phyloP scores from a whole-genome alignment of 257 asterid species.

The Sherardia arvensis region DNA sequence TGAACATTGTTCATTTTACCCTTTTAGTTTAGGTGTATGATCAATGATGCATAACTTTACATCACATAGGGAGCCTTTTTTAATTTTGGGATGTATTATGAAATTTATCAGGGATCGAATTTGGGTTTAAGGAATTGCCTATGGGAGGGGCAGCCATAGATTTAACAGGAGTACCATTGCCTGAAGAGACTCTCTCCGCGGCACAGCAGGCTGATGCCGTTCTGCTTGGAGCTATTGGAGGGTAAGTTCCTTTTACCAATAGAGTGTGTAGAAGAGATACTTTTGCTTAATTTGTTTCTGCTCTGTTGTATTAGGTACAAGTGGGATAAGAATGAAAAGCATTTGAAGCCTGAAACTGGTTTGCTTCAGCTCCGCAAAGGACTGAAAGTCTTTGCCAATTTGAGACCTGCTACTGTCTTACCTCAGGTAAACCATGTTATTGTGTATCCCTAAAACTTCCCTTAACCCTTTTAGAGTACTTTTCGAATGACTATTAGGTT shows the following conservation, averaged over 20 bases:
- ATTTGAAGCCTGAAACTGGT: slow-evolving; percentile 95
- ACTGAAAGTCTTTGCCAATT: slow-evolving; percentile 86
- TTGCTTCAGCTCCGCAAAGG: slow-evolving; percentile 94
- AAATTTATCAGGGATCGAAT: slow-evolving; percentile 46
- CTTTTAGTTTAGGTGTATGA: neutral
- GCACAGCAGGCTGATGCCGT: slow-evolving; percentile 87
- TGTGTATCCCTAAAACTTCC: no score
- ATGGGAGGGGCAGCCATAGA: slow-evolving; percentile 96
- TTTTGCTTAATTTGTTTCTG: neutral
- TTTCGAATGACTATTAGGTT: neutral
- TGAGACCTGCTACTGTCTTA: slow-evolving; percentile 92
- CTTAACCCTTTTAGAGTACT: no score
- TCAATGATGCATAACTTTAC: slow-evolving; percentile 1
- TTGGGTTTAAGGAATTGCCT: slow-evolving; percentile 82
- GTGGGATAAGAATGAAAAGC: slow-evolving; percentile 94
- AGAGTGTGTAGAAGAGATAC: neutral
- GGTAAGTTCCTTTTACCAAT: slow-evolving; percentile 28
- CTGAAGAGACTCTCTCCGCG: slow-evolving; percentile 77
- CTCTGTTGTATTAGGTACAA: slow-evolving; percentile 50
- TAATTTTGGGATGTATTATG: neutral
- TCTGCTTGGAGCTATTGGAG: slow-evolving; percentile 99
- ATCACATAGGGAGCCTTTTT: neutral
- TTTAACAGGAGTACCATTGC: slow-evolving; percentile 87
- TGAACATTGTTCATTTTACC: neutral
- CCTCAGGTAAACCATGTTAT: slow-evolving; percentile 58